Evolutionary conservation across 148 eudicot species (phyloP).

Genomic region (Rhododendron molle): DNA sequence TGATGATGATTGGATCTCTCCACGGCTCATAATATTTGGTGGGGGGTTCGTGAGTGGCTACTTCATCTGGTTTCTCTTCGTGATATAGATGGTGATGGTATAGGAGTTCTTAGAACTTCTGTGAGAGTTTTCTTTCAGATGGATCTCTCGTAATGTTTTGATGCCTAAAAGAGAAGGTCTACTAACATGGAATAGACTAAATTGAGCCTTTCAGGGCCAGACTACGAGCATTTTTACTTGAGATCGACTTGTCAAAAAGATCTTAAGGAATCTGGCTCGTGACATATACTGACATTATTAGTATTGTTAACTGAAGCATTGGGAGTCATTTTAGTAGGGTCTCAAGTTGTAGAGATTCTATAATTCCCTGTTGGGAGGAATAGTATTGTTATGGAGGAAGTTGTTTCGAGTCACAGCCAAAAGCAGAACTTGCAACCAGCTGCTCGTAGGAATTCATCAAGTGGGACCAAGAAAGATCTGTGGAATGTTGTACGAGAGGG

Average conservation of each 20-base stretch:
- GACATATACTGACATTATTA: neutral
- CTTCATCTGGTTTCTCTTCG: slow-evolving; percentile 17
- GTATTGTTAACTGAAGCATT: neutral
- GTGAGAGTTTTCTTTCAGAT: neutral
- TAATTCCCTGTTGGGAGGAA: neutral
- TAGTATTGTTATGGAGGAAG: slow-evolving; percentile 45
- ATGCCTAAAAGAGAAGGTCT: neutral
- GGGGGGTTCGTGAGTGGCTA: slow-evolving; percentile 19
- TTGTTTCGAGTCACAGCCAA: slow-evolving; percentile 46
- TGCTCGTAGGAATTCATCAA: slow-evolving; percentile 39
- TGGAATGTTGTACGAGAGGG: slow-evolving; percentile 69
- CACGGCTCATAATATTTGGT: neutral
- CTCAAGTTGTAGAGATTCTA: neutral
- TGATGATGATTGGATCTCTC: neutral
- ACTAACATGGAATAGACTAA: slow-evolving; percentile 7
- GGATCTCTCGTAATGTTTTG: slow-evolving; percentile 1
- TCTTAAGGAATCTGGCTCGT: slow-evolving; percentile 7
- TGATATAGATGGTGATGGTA: slow-evolving; percentile 6
- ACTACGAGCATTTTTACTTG: neutral
- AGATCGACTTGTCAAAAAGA: neutral
- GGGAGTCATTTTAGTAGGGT: neutral
- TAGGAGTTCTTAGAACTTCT: neutral
- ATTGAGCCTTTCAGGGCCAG: neutral
- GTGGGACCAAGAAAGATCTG: slow-evolving; percentile 56
- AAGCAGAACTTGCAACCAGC: slow-evolving; percentile 48